These are phyloP conservation scores for Dendrocalamus latiflorus DNA, from an alignment of 202 grass and related monocot species.

Conservation along the genomic window DNA sequence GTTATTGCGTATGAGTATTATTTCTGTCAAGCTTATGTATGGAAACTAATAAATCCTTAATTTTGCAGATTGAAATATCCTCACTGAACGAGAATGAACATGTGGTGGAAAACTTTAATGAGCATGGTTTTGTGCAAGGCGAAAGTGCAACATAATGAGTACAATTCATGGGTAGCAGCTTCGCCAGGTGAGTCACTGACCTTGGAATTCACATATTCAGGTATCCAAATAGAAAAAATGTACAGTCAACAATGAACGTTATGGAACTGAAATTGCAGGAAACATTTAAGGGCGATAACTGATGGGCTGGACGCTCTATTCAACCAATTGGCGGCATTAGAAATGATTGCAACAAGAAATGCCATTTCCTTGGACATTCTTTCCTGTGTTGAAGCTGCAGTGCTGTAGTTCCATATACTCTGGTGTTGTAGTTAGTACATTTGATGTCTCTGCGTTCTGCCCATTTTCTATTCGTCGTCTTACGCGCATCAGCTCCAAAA, in stretches of 20 bases:
- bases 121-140: conserved; percentile 40
- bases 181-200: neutral
- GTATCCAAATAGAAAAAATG: neutral
- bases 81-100: neutral
- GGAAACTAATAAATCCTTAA: conserved; percentile 4
- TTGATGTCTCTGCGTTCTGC: neutral
- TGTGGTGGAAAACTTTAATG: conserved; percentile 14
- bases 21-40: neutral
- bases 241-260: neutral
- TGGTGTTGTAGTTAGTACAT: neutral
- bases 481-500: neutral
- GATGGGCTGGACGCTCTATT: neutral
- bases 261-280: neutral
- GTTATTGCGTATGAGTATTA: neutral
- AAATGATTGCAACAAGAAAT: neutral
- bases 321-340: neutral
- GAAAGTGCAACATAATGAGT: conserved; percentile 15
- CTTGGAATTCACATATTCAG: neutral
- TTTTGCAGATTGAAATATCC: conserved; percentile 25
- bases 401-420: neutral
- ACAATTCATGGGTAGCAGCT: neutral
- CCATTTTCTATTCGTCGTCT: neutral
- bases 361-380: neutral
- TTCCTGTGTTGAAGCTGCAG: neutral
- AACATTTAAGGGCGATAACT: neutral